Evolutionary conservation across 1,284 basidiomycete genomes (phyloP).

Genomic region (Neolentinus lepideus): DNA sequence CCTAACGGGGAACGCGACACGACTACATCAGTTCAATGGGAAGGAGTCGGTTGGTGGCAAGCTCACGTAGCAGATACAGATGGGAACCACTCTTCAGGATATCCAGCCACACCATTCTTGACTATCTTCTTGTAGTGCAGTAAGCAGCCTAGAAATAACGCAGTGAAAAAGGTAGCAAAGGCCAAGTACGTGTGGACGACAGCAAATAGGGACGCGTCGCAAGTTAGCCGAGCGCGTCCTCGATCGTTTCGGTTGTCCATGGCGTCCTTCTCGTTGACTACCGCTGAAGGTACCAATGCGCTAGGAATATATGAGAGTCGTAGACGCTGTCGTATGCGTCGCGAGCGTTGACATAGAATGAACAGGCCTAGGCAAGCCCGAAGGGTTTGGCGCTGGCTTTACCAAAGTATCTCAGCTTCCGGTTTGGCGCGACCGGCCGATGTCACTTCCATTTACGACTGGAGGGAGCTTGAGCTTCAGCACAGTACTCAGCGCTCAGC

Average conservation of each 20-base stretch:
- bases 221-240: background rate
- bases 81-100: constrained; percentile 90
- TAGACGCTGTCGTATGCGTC: background rate
- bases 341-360: background rate
- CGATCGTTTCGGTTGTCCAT: background rate
- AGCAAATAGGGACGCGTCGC: constrained; percentile 44
- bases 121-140: constrained; percentile 86
- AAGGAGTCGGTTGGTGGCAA: too few relatives aligned
- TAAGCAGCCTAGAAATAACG: constrained; percentile 61
- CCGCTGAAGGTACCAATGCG: background rate
- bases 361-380: background rate
- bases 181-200: constrained; percentile 69
- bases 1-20: constrained; percentile 26
- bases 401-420: too few relatives aligned
- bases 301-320: background rate
- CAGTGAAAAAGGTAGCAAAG: constrained; percentile 61
- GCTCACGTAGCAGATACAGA: constrained; percentile 87
- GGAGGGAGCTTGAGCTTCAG: too few relatives aligned
- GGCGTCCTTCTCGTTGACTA: background rate
- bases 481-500: too few relatives aligned
- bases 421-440: too few relatives aligned
- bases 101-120: constrained; percentile 81
- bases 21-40: too few relatives aligned
- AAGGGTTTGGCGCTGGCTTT: too few relatives aligned
- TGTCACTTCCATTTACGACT: too few relatives aligned